A percentile compares a stretch with the other conserved stretches of the same genome.
Evolutionary conservation across 352 stramenopile genomes (phyloP).

Genomic region (Phytophthora hibernalis): DNA sequence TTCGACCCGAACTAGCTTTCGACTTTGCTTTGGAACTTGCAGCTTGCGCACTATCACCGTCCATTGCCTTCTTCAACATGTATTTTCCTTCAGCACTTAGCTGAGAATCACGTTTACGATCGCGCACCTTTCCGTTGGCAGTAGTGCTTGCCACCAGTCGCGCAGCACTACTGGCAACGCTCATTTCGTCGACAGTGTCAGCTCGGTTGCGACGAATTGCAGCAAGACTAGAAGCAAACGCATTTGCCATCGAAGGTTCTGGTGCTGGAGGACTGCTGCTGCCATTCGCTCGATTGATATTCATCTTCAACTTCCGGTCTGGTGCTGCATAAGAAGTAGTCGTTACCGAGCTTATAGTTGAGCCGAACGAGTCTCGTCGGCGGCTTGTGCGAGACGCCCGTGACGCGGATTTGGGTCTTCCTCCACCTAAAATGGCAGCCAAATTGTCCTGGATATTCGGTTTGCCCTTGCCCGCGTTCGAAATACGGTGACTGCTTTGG

Average conservation of each 20-base stretch:
- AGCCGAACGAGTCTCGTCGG: constrained; percentile 69
- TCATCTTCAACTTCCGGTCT: constrained; percentile 35
- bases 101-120: constrained; percentile 74
- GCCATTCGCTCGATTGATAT: constrained; percentile 20
- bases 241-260: constrained; percentile 62
- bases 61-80: constrained; percentile 76
- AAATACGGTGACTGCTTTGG: constrained; percentile 46
- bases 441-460: constrained; percentile 61
- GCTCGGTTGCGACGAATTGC: constrained; percentile 76
- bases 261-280: constrained; percentile 14
- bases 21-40: constrained; percentile 29
- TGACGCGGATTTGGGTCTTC: constrained; percentile 36
- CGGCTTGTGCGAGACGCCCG: constrained; percentile 31
- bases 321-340: constrained; percentile 20
- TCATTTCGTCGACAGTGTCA: constrained; percentile 65
- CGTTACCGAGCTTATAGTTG: constrained; percentile 41
- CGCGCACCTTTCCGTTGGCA: constrained; percentile 37
- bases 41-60: constrained; percentile 25
- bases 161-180: constrained; percentile 14
- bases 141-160: constrained; percentile 25
- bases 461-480: constrained; percentile 51
- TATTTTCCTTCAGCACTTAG: constrained; percentile 81
- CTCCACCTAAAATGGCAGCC: constrained; percentile 68
- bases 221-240: constrained; percentile 76
- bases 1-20: constrained; percentile 46